A percentile compares a stretch with the other conserved stretches of the same genome.
These are phyloP conservation scores for Obba rivulosa DNA, from an alignment of 768 basidiomycete species.

Conservation along the genomic window DNA sequence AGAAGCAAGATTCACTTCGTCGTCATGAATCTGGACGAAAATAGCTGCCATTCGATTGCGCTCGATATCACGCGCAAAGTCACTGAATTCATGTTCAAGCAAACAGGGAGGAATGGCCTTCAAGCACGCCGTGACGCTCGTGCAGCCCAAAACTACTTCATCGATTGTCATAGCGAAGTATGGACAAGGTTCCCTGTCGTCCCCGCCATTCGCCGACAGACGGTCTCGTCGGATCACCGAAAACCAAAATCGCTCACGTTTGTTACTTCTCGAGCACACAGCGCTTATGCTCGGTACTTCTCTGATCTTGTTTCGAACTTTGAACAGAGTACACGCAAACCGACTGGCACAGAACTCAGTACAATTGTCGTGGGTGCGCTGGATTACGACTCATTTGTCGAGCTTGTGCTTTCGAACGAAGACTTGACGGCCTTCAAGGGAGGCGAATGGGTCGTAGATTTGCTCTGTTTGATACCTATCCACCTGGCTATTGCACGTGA, in stretches of 20 bases:
- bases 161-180: constrained; percentile 51
- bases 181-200: constrained; percentile 60
- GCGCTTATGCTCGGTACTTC: constrained; percentile 39
- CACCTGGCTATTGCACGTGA: constrained; percentile 56
- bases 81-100: constrained; percentile 52
- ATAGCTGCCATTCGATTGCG: constrained; percentile 35
- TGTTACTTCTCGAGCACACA: constrained; percentile 33
- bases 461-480: constrained; percentile 59
- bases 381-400: constrained; percentile 23
- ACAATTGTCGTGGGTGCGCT: constrained; percentile 30
- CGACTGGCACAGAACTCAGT: constrained; percentile 39
- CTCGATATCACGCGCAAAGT: constrained; percentile 50
- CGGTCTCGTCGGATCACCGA: constrained; percentile 31
- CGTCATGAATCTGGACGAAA: constrained; percentile 28
- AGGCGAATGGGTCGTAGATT: constrained; percentile 60
- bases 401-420: constrained; percentile 8
- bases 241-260: constrained; percentile 35
- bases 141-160: constrained; percentile 42
- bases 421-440: constrained; percentile 35
- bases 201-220: constrained; percentile 44
- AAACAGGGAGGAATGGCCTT: constrained; percentile 26
- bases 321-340: constrained; percentile 47
- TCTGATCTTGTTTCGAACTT: constrained; percentile 39
- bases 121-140: not conserved
- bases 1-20: constrained; percentile 40